Evolutionary conservation across 495 filamentous ascomycete species (phyloP).

Genomic region (Aspergillus wentii): DNA sequence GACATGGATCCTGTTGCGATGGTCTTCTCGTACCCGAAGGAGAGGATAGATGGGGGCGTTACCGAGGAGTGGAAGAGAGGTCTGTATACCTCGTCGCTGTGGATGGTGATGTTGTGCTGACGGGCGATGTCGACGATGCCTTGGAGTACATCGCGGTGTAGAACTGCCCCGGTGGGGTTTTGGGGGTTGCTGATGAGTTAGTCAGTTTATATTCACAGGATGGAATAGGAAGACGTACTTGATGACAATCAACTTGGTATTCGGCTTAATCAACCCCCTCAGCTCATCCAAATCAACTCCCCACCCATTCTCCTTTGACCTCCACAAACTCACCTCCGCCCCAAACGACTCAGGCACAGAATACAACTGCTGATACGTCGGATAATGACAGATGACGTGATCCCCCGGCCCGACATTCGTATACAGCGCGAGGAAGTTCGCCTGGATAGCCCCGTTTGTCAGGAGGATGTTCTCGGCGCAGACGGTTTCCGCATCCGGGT

Average conservation of each 20-base stretch:
- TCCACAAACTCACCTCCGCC: slow-evolving; percentile 74
- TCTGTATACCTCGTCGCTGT: slow-evolving; percentile 77
- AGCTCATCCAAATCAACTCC: slow-evolving; percentile 59
- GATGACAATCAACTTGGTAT: slow-evolving; percentile 62
- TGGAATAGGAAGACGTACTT: slow-evolving; percentile 33
- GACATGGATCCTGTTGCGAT: slow-evolving; percentile 71
- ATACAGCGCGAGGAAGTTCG: slow-evolving; percentile 71
- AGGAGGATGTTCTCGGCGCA: slow-evolving; percentile 59
- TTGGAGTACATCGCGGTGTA: slow-evolving; percentile 49
- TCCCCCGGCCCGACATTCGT: slow-evolving; percentile 66
- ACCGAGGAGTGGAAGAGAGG: slow-evolving; percentile 68
- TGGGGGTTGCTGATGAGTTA: slow-evolving; percentile 61
- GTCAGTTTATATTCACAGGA: neutral
- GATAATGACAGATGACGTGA: slow-evolving; percentile 78
- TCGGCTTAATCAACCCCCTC: slow-evolving; percentile 53
- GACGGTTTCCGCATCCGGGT: slow-evolving; percentile 38
- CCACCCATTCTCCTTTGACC: slow-evolving; percentile 56
- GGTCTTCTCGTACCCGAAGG: slow-evolving; percentile 59
- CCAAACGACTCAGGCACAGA: slow-evolving; percentile 66
- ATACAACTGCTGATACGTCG: slow-evolving; percentile 81
- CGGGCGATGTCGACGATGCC: slow-evolving; percentile 56
- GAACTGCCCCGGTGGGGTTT: slow-evolving; percentile 71
- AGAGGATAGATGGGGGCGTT: slow-evolving; percentile 59
- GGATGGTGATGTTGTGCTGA: slow-evolving; percentile 53
- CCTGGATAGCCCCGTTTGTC: slow-evolving; percentile 70